A percentile compares a stretch with the other conserved stretches of the same genome.
Evolutionary conservation across 2,329 filamentous ascomycete genomes (phyloP).

Genomic region (Exophiala calicioides): DNA sequence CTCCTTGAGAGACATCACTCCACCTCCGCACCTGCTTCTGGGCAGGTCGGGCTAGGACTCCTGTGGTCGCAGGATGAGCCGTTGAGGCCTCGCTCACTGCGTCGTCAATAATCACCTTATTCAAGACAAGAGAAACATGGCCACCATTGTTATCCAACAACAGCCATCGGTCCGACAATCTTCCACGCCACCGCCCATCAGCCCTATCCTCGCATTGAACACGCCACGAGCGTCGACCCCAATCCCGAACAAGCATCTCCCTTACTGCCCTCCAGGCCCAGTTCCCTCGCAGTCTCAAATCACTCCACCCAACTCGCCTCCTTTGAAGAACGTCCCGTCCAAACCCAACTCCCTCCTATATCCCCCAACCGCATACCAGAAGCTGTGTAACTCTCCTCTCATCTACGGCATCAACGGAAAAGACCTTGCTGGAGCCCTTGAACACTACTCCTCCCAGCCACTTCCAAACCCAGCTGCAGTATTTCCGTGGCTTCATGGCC

Average conservation of each 20-base stretch:
- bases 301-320: constrained; percentile 67
- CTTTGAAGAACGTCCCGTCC: constrained; percentile 56
- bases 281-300: constrained; percentile 46
- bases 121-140: constrained; percentile 37
- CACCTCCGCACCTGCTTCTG: constrained; percentile 4
- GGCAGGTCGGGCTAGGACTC: constrained; percentile 26
- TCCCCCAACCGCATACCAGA: constrained; percentile 67
- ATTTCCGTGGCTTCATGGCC: constrained; percentile 94
- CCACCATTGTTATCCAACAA: constrained; percentile 49
- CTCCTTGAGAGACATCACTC: neutral
- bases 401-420: constrained; percentile 73
- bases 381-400: constrained; percentile 56
- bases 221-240: constrained; percentile 59
- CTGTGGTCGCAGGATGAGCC: constrained; percentile 27
- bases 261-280: constrained; percentile 82
- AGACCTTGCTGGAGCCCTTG: constrained; percentile 70
- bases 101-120: neutral
- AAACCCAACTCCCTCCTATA: constrained; percentile 70
- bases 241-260: constrained; percentile 86
- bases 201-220: constrained; percentile 59
- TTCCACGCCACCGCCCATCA: constrained; percentile 49
- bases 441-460: constrained; percentile 74
- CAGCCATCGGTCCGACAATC: constrained; percentile 45
- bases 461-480: constrained; percentile 82
- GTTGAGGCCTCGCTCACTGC: constrained; percentile 2